These are phyloP conservation scores for Plasmodiophora brassicae DNA, from an alignment of 208 protist species.

Conservation along the genomic window DNA sequence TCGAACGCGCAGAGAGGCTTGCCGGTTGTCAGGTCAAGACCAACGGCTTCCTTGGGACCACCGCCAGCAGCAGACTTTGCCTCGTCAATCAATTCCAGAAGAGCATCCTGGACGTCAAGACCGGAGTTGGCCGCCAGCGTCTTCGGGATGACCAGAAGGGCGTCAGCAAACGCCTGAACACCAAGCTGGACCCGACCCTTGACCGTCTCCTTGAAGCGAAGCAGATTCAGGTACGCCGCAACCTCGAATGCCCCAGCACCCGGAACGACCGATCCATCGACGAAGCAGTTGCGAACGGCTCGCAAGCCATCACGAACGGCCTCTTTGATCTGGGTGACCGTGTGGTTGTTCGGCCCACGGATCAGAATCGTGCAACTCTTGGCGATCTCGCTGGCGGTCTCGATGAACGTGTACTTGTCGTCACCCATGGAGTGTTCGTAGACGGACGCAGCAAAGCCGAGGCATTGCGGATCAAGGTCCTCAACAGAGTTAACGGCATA, in stretches of 20 bases:
- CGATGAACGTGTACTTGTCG: conserved; percentile 99
- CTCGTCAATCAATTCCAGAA: conserved; percentile 89
- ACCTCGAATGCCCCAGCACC: conserved; percentile 98
- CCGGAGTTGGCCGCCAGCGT: conserved; percentile 95
- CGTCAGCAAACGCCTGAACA: conserved; percentile 95
- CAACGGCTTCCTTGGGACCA: conserved; percentile 52
- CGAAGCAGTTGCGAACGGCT: conserved; percentile 96
- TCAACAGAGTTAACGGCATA: conserved; percentile 95
- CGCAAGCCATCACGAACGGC: conserved; percentile 90
- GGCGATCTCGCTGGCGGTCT: conserved; percentile 82
- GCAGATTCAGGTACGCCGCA: conserved; percentile 79
- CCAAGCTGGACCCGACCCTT: conserved; percentile 84
- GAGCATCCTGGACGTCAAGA: conserved; percentile 89
- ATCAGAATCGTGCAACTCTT: conserved; percentile 97
- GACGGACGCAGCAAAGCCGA: conserved; percentile 89
- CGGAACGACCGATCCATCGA: conserved; percentile 65
- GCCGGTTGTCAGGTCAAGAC: conserved; percentile 93
- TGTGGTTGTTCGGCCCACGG: conserved; percentile 91
- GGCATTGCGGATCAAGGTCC: conserved; percentile 79
- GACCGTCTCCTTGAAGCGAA: conserved; percentile 66
- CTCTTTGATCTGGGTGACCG: conserved; percentile 94
- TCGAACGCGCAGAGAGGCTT: conserved; percentile 82
- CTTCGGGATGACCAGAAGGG: conserved; percentile 90
- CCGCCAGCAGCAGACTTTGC: background rate
- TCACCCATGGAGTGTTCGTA: conserved; percentile 95